Evolutionary conservation across 2,329 filamentous ascomycete genomes (phyloP), one percentile per base, ranked within the genome.

Genomic region (Ophiostoma angusticollis): DNA sequence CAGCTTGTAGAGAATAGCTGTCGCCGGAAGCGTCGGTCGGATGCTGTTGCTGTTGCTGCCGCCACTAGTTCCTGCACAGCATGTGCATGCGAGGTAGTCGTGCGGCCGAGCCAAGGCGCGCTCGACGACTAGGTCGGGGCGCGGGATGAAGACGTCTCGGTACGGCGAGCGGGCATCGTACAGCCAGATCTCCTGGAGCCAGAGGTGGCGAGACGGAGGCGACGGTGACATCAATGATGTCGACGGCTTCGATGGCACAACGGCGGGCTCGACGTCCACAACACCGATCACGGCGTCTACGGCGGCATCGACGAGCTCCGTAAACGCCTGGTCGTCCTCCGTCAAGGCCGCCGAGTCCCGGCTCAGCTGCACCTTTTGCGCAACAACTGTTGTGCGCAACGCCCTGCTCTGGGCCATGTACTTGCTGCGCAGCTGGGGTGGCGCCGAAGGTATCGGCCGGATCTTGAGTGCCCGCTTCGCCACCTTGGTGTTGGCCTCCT

Each of bases 361-460:
- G 58, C 80, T 84, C 29, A 91, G 66, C 51, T 86, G 78, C 14
- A 91, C 82, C 53, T 83, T 82, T 52, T 89, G 82, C 13, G 82
- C 82, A 36, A 89, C 75, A 23, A 89, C 74, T 0, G 84, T 89
- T 1, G 83, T 84, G 31, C 84, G 70, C 29, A 84, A 60, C 31
- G 80, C 75, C 47, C 75, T 78, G 58, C 71, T 72, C 46, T 80
- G 78, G 9, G 80, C 69, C 49, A 79, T 79, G 56, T 91, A 82
- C 54, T 79, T 80, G 59, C 79, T 93, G 45, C 78, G 76, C 22
- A 93, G 66, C 35, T 42, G 42, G 2, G 39, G 35, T n/a, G 36
- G 31, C 39, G 30, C 33, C 28, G 4, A n/a, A 13, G 24, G 8
- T n/a, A 16, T 23, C 18, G 7, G 39, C 40, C 22, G 35, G 13